Evolutionary conservation across 176 grass and related monocot species (phyloP).

Genomic region (Oryza longistaminata): DNA sequence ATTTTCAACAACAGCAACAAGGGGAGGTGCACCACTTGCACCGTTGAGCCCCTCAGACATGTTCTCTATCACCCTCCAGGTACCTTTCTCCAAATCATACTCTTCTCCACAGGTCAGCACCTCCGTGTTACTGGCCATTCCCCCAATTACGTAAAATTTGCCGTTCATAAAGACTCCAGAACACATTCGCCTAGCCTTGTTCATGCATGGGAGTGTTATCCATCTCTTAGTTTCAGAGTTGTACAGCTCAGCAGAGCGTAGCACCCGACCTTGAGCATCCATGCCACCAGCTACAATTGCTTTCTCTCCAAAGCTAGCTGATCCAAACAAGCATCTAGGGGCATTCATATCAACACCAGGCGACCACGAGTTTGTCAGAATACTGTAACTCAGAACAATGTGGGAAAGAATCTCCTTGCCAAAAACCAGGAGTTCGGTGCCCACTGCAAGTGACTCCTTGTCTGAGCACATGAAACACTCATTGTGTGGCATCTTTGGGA

Average conservation of each 20-base stretch:
- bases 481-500: conserved; percentile 87
- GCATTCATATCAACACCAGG: conserved; percentile 81
- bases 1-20: conserved; percentile 87
- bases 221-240: conserved; percentile 79
- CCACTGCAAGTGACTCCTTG: conserved; percentile 91
- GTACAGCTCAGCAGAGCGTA: conserved; percentile 81
- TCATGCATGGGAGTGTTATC: conserved; percentile 84
- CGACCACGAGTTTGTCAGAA: conserved; percentile 91
- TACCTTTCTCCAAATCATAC: conserved; percentile 73
- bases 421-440: conserved; percentile 94
- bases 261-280: conserved; percentile 58
- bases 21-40: conserved; percentile 80
- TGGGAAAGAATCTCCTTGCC: conserved; percentile 74
- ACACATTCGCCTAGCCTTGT: conserved; percentile 80
- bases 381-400: conserved; percentile 89
- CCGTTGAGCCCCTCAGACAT: conserved; percentile 88
- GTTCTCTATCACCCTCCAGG: conserved; percentile 81
- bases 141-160: conserved; percentile 94
- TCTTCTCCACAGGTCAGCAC: conserved; percentile 95
- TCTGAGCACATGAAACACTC: conserved; percentile 93
- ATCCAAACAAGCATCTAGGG: conserved; percentile 94
- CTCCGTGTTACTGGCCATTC: conserved; percentile 73
- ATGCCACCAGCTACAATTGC: conserved; percentile 90
- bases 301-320: conserved; percentile 84
- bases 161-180: conserved; percentile 91